Evolutionary conservation across 805 yeast genomes (phyloP).

Genomic region (Suhomyces kilbournensis): DNA sequence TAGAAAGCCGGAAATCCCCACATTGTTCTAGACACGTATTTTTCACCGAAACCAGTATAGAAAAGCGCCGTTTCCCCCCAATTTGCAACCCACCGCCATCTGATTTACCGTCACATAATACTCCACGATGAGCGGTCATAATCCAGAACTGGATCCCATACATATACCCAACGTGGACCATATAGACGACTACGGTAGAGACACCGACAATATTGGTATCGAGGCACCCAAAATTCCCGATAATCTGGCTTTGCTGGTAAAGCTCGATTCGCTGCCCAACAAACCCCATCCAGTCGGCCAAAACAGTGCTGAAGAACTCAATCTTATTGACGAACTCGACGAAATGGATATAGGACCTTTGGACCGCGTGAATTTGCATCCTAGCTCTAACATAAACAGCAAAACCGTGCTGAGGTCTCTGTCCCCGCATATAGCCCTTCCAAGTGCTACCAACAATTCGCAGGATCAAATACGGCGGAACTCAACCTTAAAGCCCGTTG

Average conservation of each 20-base stretch:
- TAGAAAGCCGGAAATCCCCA: background rate
- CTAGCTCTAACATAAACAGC: slow-evolving; percentile 1
- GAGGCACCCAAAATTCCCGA: background rate
- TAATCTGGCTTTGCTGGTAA: background rate
- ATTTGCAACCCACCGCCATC: background rate
- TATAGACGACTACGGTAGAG: background rate
- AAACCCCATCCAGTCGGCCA: background rate
- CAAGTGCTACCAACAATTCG: background rate
- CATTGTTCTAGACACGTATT: background rate
- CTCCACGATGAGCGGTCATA: slow-evolving; percentile 1
- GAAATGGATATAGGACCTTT: slow-evolving; percentile 13
- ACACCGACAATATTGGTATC: background rate
- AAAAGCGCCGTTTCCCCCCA: background rate
- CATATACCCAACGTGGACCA: background rate
- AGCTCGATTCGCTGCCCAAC: background rate
- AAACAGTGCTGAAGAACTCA: background rate
- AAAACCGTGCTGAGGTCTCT: slow-evolving; percentile 15
- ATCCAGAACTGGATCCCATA: background rate
- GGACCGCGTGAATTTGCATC: slow-evolving; percentile 5
- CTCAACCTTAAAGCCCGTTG: slow-evolving; percentile 15
- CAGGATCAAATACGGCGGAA: slow-evolving; percentile 14
- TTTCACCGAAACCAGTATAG: background rate
- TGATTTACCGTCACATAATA: background rate
- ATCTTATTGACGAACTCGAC: slow-evolving; percentile 5
- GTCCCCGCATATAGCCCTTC: slow-evolving; percentile 9